A percentile compares a stretch with the other conserved stretches of the same genome.
Conservation (phyloP, 345 rosid genomes). For the Eucalyptus tenuipes region DNA sequence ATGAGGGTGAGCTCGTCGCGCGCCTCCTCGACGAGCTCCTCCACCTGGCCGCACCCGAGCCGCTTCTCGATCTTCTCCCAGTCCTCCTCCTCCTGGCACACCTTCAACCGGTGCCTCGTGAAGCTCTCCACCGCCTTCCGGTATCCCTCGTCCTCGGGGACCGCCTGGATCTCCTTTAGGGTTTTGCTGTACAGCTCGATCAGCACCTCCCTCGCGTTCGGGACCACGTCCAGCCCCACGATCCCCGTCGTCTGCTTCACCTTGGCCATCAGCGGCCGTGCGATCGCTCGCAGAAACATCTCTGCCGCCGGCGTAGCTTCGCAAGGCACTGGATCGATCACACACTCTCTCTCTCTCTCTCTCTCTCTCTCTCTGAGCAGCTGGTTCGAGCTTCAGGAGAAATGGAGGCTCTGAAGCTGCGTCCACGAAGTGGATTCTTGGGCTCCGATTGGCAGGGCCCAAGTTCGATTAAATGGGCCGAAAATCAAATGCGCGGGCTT, state of each 20-base stretch:
- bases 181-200: conserved; percentile 72
- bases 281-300: conserved; percentile 74
- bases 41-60: conserved; percentile 94
- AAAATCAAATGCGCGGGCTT: neutral
- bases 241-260: conserved; percentile 94
- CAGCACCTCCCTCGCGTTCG: conserved; percentile 80
- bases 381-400: neutral
- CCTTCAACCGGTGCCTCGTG: conserved; percentile 68
- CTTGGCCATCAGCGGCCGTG: conserved; percentile 87
- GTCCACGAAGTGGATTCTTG: neutral
- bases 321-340: neutral
- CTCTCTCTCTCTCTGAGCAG: neutral
- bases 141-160: conserved; percentile 94
- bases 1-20: conserved; percentile 91
- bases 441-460: neutral
- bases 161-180: conserved; percentile 88
- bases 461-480: neutral
- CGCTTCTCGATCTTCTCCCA: conserved; percentile 88
- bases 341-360: neutral
- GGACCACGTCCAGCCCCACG: conserved; percentile 90
- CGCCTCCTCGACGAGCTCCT: conserved; percentile 96
- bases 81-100: conserved; percentile 68
- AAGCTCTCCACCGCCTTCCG: conserved; percentile 91
- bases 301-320: neutral
- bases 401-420: neutral